These are phyloP conservation scores for Leccinum huronense DNA, from an alignment of 1,284 basidiomycete species.

Conservation along the genomic window DNA sequence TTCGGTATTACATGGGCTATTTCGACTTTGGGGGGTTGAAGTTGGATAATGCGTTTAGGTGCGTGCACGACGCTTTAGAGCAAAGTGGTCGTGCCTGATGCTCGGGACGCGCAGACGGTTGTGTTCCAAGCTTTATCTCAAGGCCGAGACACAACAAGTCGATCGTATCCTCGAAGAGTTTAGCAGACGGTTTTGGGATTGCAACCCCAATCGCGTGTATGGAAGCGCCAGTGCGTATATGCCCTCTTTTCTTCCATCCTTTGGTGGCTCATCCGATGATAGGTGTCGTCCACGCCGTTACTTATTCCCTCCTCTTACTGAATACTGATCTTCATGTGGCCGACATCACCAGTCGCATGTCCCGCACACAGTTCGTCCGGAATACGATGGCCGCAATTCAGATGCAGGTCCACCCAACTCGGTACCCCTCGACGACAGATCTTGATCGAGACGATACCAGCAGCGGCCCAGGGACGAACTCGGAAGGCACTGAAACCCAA, in stretches of 20 bases:
- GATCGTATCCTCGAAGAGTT: conserved; percentile 95
- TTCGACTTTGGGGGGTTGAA: conserved; percentile 86
- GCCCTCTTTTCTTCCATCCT: conserved; percentile 11
- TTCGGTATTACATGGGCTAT: conserved; percentile 81
- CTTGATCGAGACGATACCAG: conserved; percentile 67
- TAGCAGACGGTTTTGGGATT: conserved; percentile 85
- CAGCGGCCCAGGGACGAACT: conserved; percentile 51
- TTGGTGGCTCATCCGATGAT: conserved; percentile 13
- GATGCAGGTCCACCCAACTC: conserved; percentile 61
- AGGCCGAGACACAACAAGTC: conserved; percentile 96
- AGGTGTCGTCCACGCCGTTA: conserved; percentile 91
- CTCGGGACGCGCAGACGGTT: conserved; percentile 54
- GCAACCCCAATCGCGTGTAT: conserved; percentile 79
- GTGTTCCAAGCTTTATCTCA: conserved; percentile 89
- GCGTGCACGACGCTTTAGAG: conserved; percentile 21
- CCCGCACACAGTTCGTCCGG: conserved; percentile 86
- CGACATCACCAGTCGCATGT: conserved; percentile 88
- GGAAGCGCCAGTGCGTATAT: conserved; percentile 72
- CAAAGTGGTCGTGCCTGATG: conserved; percentile 17
- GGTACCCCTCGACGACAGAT: conserved; percentile 56
- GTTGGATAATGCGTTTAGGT: conserved; percentile 91
- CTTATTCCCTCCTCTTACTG: conserved; percentile 90
- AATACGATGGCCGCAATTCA: conserved; percentile 89
- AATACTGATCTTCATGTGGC: conserved; percentile 98
- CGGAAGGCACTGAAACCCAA: conserved; percentile 49